phyloP scores from a whole-genome alignment of 495 filamentous ascomycete genomes.

The Aspergillus panamensis region DNA sequence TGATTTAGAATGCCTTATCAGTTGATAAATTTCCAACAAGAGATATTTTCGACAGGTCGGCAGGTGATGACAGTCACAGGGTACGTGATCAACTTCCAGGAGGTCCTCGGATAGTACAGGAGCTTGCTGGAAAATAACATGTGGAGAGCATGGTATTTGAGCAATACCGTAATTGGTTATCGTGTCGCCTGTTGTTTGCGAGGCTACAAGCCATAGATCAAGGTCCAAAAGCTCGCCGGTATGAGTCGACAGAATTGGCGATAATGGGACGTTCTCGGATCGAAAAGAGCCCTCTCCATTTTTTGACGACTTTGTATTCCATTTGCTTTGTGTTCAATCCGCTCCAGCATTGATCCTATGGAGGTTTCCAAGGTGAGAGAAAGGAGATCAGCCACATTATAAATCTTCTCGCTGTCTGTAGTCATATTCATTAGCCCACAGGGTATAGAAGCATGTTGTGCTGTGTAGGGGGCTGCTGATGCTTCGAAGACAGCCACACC shows the following conservation, averaged over 20 bases:
- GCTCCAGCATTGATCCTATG: slow-evolving; percentile 3
- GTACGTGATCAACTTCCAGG: no score
- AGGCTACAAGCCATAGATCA: neutral
- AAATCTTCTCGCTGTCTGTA: slow-evolving; percentile 2
- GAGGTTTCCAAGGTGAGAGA: slow-evolving; percentile 1
- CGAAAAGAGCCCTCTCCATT: slow-evolving; percentile 6
- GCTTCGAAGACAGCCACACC: slow-evolving; percentile 6
- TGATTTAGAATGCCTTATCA: no score
- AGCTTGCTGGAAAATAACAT: no score
- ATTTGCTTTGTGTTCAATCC: slow-evolving; percentile 1
- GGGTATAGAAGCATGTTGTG: no score
- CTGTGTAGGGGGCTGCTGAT: neutral
- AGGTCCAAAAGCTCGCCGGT: neutral
- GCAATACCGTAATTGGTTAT: neutral
- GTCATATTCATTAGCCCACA: no score
- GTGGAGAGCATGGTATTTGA: neutral
- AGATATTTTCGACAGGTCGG: no score
- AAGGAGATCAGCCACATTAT: slow-evolving; percentile 1
- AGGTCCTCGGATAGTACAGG: no score
- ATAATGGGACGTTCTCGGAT: neutral
- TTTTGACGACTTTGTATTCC: neutral
- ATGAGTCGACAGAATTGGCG: neutral
- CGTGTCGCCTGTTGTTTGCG: neutral
- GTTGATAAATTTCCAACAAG: no score
- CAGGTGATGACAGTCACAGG: no score